Conservation (phyloP, 257 asterid genomes). For the Fraxinus anomala region DNA sequence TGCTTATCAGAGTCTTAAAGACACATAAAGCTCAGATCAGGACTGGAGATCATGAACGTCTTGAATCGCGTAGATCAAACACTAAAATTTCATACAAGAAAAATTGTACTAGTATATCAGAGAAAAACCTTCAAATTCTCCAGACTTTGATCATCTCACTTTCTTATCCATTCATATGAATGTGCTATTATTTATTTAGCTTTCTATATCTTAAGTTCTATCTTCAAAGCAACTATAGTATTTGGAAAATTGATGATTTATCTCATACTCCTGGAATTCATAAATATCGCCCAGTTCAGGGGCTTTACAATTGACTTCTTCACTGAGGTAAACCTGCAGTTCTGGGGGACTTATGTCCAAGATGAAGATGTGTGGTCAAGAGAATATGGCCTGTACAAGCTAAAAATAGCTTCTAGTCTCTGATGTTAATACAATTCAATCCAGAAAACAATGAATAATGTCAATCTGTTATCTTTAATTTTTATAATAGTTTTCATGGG, state of each 20-base stretch:
- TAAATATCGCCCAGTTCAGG: neutral
- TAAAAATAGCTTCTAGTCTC: neutral
- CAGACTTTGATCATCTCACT: neutral
- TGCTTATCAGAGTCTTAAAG: neutral
- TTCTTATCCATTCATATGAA: constrained; percentile 3
- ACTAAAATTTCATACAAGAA: neutral
- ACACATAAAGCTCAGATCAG: neutral
- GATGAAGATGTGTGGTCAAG: neutral
- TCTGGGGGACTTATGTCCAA: neutral
- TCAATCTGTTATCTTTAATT: neutral
- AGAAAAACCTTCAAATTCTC: neutral
- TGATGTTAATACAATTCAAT: neutral
- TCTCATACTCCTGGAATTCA: neutral
- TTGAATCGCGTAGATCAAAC: constrained; percentile 1
- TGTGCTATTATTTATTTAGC: neutral
- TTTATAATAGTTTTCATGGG: constrained; percentile 7
- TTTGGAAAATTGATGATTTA: constrained; percentile 14
- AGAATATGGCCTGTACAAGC: neutral
- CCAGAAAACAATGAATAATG: neutral
- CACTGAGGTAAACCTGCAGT: neutral
- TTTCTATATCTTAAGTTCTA: constrained; percentile 5
- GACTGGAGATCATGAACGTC: constrained; percentile 1
- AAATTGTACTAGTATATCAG: neutral
- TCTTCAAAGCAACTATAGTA: neutral
- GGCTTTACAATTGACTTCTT: neutral